Evolutionary conservation across 805 yeast species (phyloP).

Genomic region (Candida cerambycidarum): DNA sequence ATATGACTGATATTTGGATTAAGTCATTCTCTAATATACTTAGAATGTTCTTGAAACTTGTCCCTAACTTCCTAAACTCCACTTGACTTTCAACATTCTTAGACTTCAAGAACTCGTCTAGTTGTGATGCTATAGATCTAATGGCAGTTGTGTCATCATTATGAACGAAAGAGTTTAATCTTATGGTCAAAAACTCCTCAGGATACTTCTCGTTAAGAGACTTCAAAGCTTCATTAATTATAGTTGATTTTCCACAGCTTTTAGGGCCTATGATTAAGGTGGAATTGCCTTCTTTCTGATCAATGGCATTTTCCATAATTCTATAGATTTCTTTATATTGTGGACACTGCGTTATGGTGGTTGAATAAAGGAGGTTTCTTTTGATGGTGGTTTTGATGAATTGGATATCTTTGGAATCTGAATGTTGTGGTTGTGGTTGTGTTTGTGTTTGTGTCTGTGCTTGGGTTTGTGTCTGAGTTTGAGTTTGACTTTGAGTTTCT

Average conservation of each 20-base stretch:
- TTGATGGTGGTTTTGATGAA: conserved; percentile 18
- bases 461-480: too few species aligned
- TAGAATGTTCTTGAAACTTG: conserved; percentile 16
- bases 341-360: conserved; percentile 15
- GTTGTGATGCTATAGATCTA: conserved; percentile 80
- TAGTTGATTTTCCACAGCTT: conserved; percentile 69
- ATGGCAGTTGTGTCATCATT: conserved; percentile 76
- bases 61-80: conserved; percentile 12
- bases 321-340: conserved; percentile 52
- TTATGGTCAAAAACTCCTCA: conserved; percentile 59
- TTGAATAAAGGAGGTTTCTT: conserved; percentile 23
- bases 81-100: conserved; percentile 3
- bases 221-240: conserved; percentile 57
- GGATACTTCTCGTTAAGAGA: conserved; percentile 39
- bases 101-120: conserved; percentile 44
- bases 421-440: neutral
- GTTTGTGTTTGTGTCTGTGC: too few species aligned
- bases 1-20: conserved; percentile 56
- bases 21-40: conserved; percentile 37
- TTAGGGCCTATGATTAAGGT: conserved; percentile 78
- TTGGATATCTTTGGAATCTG: conserved; percentile 14
- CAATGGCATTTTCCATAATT: conserved; percentile 63
- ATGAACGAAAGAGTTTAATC: conserved; percentile 70
- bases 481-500: too few species aligned
- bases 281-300: conserved; percentile 76